Base-by-base conservation (phyloP, 2,329 filamentous ascomycete species). In the Monosporascus sp. region DNA sequence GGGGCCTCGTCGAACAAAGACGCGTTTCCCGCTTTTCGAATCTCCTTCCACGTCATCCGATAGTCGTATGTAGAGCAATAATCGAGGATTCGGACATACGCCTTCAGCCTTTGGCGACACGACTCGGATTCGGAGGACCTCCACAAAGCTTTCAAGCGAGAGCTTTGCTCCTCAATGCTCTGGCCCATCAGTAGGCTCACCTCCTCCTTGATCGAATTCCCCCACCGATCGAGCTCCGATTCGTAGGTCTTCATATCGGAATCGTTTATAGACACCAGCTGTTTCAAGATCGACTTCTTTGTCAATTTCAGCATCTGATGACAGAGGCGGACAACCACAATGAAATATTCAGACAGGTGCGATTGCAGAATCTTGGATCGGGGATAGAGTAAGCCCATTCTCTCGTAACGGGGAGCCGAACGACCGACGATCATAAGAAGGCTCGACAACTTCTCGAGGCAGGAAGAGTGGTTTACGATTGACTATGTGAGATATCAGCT, bases 341-440 rank as follows among this genome's bases (percentile, higher is more conserved):
- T 69, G 25, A 73, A 74, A 48, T 77, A 77, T 54, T 77, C 71
- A 11, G 54, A 63, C 2, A 75, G 50, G n/a, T 69, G 48, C 1
- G 61, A 59, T 48, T 71, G 72, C 5, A 77, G 58, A 0, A 49
- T 54, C 22, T 62, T 68, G 0, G 74, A 77, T 35, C 57, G 63
- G 0, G 70, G 68, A 53, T 75, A 75, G 0, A 77, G 61, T 3
- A 70, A 46, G 3, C 68, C 68, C 57, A 77, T 67, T 6, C 52
- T 58, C 50, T 76, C 61, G 49, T 74, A 67, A 1, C 70, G 68
- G 14, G 74, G 74, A 1, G 71, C 69, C 1, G 67, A 70, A 5
- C 68, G 68, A 11, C 75, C 74, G 15, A 69, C 55, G 0, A 57
- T 57, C 73, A 77, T 77, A 49, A 77, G 65, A 0, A 77, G 56